These are phyloP conservation scores for Pecoramyces ruminantium DNA, from an alignment of 192 early-diverging fungal species.

Conservation along the genomic window DNA sequence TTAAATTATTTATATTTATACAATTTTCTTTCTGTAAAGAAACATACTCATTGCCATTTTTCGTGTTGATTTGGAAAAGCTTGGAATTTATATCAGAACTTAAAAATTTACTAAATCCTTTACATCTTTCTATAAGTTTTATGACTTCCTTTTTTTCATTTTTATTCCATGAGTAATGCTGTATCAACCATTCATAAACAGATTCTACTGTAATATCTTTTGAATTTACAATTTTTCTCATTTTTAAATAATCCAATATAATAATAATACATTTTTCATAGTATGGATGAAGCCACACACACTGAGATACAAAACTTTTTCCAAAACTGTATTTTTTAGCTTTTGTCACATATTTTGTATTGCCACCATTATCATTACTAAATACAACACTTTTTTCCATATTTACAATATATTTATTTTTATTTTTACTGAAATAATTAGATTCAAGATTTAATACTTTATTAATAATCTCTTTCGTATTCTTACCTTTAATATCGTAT, in stretches of 20 bases:
- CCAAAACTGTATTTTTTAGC: background rate
- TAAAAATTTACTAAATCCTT: background rate
- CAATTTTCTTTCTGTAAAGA: too few relatives aligned
- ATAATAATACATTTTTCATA: background rate
- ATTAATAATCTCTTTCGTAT: background rate
- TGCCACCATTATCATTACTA: background rate
- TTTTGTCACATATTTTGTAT: background rate
- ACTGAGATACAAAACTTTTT: background rate
- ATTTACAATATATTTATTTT: background rate
- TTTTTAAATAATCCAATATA: background rate
- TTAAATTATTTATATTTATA: too few relatives aligned
- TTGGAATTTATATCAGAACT: background rate
- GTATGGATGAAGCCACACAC: background rate
- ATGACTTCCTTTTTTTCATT: background rate
- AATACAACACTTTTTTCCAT: background rate
- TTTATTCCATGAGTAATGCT: background rate
- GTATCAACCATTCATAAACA: background rate
- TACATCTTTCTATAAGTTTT: background rate
- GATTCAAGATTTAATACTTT: background rate
- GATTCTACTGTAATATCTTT: background rate
- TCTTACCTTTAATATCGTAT: background rate
- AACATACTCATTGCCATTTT: background rate
- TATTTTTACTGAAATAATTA: background rate
- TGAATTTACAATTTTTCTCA: background rate
- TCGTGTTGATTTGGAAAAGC: background rate